A percentile compares a stretch with the other conserved stretches of the same genome.
These are phyloP conservation scores for Isabelozyma heimii DNA, from an alignment of 805 yeast genomes.

Conservation along the genomic window DNA sequence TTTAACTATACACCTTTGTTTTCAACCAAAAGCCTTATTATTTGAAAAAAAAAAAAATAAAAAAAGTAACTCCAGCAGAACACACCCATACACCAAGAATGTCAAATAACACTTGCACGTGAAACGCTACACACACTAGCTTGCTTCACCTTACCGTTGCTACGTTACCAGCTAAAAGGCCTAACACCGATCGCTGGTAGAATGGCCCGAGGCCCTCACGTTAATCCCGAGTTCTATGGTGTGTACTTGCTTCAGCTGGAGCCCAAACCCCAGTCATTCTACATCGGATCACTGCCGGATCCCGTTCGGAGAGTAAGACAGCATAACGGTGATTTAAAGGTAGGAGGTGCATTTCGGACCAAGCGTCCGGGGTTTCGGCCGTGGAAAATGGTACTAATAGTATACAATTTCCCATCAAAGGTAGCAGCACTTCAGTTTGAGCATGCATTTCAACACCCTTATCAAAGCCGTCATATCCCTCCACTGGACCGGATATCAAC, in stretches of 20 bases:
- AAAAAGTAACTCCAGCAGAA: not conserved
- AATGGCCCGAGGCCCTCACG: not conserved
- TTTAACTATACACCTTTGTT: not conserved
- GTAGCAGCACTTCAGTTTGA: constrained; percentile 74
- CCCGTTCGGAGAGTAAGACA: constrained; percentile 67
- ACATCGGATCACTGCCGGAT: constrained; percentile 81
- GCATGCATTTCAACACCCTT: constrained; percentile 79
- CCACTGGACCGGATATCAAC: constrained; percentile 32
- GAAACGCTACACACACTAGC: not conserved
- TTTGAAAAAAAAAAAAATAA: not conserved
- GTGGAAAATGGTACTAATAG: constrained; percentile 65
- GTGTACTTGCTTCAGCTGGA: constrained; percentile 67
- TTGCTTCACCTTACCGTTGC: not conserved
- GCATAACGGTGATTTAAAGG: constrained; percentile 66
- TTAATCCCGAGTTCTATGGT: constrained; percentile 52
- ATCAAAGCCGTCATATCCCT: constrained; percentile 60
- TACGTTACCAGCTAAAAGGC: not conserved
- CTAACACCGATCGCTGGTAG: not conserved
- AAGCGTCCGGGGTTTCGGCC: constrained; percentile 59
- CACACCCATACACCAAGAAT: not conserved
- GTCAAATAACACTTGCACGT: not conserved
- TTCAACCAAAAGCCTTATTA: not conserved
- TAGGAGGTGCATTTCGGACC: constrained; percentile 73
- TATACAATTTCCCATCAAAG: constrained; percentile 71
- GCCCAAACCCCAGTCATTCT: constrained; percentile 56